Base-by-base conservation (phyloP, 768 basidiomycete genomes). In the Daedaleopsis sinensis region DNA sequence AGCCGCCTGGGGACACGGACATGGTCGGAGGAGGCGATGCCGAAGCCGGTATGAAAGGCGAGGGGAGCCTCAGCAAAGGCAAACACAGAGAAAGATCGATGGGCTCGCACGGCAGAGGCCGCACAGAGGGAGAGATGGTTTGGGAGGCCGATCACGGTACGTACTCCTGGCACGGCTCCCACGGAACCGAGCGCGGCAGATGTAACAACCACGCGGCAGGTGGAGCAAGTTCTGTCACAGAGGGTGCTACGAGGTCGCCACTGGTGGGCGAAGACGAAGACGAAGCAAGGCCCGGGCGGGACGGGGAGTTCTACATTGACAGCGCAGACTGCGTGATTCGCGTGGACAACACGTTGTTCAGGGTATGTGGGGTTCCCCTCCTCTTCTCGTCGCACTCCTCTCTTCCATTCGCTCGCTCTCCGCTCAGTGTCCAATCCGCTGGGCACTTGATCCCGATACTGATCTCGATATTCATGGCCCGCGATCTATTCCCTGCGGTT, bases 251-350 rank as follows among this genome's bases (percentile, higher is more conserved):
- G 51, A 57, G 23, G n/a, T 49, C 54, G 46, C 36, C 58, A 42
- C 13, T 42, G 58, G 55, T 39, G 27, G 38, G 38, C 43, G 35
- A 7, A 24, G 54, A 38, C 54, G 53, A 53, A 52, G 48, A 35
- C 36, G 39, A 47, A 27, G 18, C 27, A 32, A 46, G n/a, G 39
- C 49, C 56, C 46, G 46, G 53, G 36, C 68, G 80, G 55, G 88
- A 91, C 66, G 70, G 77, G n/a, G 70, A 69, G 7, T 91, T 82
- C 67, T 91, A 90, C 70, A 78, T 88, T 61, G 76, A 81, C 38
- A 87, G 90, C 65, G 90, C 89, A 47, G 89, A 87, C 66, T 89
- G 86, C 65, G 77, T 90, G 18, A 69, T 91, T 48, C 76, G 83
- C 36, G 83, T 91, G 13, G 80, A 82, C 60, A 80, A 86, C 66